Percentiles rank a stretch among this genome's conserved stretches.
Evolutionary conservation across 306 rosid genomes (phyloP).

Genomic region (Ceratonia siliqua): DNA sequence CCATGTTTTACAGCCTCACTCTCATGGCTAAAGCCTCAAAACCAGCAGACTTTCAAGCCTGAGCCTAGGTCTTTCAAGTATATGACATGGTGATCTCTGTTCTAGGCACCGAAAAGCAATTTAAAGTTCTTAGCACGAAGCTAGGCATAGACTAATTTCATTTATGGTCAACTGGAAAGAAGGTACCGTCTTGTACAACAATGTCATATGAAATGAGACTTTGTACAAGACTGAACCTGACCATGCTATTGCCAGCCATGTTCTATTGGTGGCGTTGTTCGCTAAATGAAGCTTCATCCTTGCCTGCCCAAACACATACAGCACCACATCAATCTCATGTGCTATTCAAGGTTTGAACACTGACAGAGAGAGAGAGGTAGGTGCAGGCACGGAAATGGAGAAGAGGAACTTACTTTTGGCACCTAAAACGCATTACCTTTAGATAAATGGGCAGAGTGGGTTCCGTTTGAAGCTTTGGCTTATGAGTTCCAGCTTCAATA

Average conservation of each 20-base stretch:
- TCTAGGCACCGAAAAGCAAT: conserved; percentile 11
- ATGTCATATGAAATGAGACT: conserved; percentile 63
- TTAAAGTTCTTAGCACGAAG: conserved; percentile 8
- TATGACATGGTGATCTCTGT: not conserved
- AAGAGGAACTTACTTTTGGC: not conserved
- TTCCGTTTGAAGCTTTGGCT: conserved; percentile 65
- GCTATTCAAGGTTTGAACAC: conserved; percentile 37
- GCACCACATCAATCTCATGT: conserved; percentile 52
- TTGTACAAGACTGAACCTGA: conserved; percentile 83
- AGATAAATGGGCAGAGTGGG: conserved; percentile 85
- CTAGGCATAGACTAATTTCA: not conserved
- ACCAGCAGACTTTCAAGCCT: conserved; percentile 27
- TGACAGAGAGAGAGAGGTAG: conserved; percentile 10
- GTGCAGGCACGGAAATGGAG: conserved; percentile 5
- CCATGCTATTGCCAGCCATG: conserved; percentile 71
- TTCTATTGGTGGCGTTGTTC: conserved; percentile 56
- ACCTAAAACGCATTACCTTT: conserved; percentile 60
- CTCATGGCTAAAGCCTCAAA: conserved; percentile 25
- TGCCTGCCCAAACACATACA: conserved; percentile 73
- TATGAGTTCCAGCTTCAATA: conserved; percentile 71
- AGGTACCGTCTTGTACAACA: conserved; percentile 69
- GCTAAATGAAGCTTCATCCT: conserved; percentile 60
- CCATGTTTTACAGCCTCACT: conserved; percentile 29
- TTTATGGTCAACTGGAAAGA: conserved; percentile 40
- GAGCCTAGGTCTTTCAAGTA: conserved; percentile 33